Base-by-base conservation (phyloP, 2,329 filamentous ascomycete genomes). In the Seiridium unicorne region DNA sequence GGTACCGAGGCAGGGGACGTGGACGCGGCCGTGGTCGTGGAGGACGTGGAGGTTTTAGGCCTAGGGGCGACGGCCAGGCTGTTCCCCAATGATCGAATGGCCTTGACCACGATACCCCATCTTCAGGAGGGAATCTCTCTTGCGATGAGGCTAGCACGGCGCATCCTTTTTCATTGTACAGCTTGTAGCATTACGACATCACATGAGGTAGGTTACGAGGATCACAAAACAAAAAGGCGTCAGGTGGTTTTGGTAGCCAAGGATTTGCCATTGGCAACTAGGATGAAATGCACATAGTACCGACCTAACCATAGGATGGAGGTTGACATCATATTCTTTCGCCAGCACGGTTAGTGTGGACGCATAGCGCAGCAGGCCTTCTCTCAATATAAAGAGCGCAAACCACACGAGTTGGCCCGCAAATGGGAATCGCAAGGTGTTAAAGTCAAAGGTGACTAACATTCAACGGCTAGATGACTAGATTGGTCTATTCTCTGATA, bases 1-100 rank as follows among this genome's bases (percentile, higher is more conserved):
- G 91, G 64, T 95, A 88, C 75, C 89, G 93, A 56, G 91, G 92
- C 36, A 85, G 92, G 48, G 91, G 91, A 42, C 88, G 93, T 60
- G 91, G 91, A 31, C 85, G 90, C 54, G 88, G 89, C 34, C 78
- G 83, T 57, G 82, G 83, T 40, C 73, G 81, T 62, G 81, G 83
- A 13, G 70, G 66, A 26, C 75, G 78, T 51, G 74, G 75, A 32
- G 78, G 83, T 61, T 55, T 55, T 31, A 55, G 51, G 32, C 51
- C 51, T 32, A 32, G 51, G 26, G 51, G 51, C 18, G 51, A 55
- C 7, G 44, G 51, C 18, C 38, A 36, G 51, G 51, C 36, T 34
- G 55, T 13, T 31, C 35, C 42, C 18, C 42, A 57, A 57, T 57
- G 47, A 42, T 57, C 38, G 18, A 26, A 1, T 26, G 18, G 18